Conservation (phyloP, 2,329 filamentous ascomycete species). For the Colletotrichum sp. region DNA sequence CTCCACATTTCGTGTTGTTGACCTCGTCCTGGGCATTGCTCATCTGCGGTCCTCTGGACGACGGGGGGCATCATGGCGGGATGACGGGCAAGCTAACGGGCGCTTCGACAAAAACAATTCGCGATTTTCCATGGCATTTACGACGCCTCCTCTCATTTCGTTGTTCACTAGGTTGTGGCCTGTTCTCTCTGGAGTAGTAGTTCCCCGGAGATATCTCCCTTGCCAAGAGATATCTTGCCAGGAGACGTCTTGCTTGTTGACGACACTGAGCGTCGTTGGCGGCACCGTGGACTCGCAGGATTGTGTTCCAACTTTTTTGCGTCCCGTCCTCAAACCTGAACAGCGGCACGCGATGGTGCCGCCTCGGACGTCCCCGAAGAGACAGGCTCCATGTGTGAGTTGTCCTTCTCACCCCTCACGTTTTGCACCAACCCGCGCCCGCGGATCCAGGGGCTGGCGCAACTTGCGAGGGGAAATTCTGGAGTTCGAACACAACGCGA, state of each 20-base stretch:
- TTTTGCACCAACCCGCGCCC: neutral
- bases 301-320: neutral
- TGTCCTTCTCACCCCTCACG: neutral
- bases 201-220: neutral
- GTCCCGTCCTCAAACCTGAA: neutral
- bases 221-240: neutral
- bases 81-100: neutral
- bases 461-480: neutral
- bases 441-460: neutral
- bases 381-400: neutral
- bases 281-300: neutral
- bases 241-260: neutral
- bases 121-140: conserved; percentile 2
- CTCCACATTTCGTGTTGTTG: neutral
- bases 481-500: neutral
- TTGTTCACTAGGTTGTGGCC: neutral
- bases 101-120: neutral
- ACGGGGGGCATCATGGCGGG: neutral
- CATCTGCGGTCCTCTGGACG: neutral
- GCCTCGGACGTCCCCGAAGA: neutral
- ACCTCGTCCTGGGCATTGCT: neutral
- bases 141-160: conserved; percentile 14
- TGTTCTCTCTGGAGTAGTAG: neutral
- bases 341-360: neutral
- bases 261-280: neutral